Conservation (phyloP, 345 rosid species). For the Citrus hindsii region DNA sequence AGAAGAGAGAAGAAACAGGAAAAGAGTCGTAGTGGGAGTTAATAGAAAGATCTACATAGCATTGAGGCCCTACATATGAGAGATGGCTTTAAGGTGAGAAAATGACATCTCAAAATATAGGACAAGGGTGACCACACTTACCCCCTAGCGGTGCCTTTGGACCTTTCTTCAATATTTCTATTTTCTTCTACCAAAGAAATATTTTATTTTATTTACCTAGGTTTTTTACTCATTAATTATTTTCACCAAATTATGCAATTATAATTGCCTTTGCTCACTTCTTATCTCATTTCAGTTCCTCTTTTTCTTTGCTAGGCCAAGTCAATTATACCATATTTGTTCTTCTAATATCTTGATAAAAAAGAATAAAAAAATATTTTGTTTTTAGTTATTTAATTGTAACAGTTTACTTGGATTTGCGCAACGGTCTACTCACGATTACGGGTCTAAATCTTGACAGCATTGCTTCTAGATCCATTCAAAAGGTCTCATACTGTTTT, state of each 20-base stretch:
- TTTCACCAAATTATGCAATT: background rate
- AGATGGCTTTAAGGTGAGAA: constrained; percentile 47
- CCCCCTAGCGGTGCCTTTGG: constrained; percentile 51
- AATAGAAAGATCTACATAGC: constrained; percentile 43
- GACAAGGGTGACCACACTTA: constrained; percentile 43
- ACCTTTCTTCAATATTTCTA: constrained; percentile 37
- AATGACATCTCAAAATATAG: constrained; percentile 54
- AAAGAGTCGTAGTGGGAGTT: background rate
- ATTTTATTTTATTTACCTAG: background rate
- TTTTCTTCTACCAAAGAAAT: constrained; percentile 3
- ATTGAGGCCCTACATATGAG: constrained; percentile 43
- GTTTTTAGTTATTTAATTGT: too few relatives aligned
- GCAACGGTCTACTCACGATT: too few relatives aligned
- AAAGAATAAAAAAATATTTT: too few relatives aligned
- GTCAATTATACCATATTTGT: background rate
- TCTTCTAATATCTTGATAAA: background rate
- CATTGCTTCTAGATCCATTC: too few relatives aligned
- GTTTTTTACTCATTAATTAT: background rate
- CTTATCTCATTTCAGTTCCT: background rate
- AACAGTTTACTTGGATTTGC: too few relatives aligned
- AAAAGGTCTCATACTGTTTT: too few relatives aligned
- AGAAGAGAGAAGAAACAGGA: background rate
- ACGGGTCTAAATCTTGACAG: too few relatives aligned
- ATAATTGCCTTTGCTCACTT: background rate
- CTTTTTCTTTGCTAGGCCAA: background rate